Evolutionary conservation across 2,329 filamentous ascomycete species (phyloP), one percentile per base, ranked within the genome.

Genomic region (Chrysosporium queenslandicum): DNA sequence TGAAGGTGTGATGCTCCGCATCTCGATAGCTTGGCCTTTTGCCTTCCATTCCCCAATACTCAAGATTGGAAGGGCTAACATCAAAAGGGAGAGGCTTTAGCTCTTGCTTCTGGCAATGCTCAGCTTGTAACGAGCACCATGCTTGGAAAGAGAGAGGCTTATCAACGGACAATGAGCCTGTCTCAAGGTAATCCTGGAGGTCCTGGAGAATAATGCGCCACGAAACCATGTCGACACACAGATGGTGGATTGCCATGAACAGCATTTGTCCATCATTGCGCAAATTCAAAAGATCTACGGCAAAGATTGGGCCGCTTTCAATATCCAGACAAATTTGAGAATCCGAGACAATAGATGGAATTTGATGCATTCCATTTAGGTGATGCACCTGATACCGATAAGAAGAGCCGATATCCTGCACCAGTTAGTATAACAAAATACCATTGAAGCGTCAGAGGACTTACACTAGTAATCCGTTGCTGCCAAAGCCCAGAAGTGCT

Each of bases 141-240:
- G 58, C 59, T 43, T 69, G 66, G 62, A 71, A 71, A 14, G 68
- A 65, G 1, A 71, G 53, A 2, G 66, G 61, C 45, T 66, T 67
- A 4, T 67, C 66, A 12, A 56, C 54, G 14, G 63, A 57, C 2
- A 69, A 52, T 8, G 64, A 63, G 2, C 66, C 64, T 3, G 61
- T 59, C 11, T 68, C 59, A 23, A 71, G 57, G 14, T 52, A 34
- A 7, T 56, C 56, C 20, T 58, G 45, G n/a, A 58, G 32, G 25
- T 58, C 56, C 21, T 58, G 52, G 14, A 58, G 46, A 29, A 58
- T 56, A 18, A 58, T 58, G 6, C 53, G 52, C 56, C 56, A 58
- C 18, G 55, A 58, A 7, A 58, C 56, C 49, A 58, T 55, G 36
- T 58, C 54, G 16, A 58, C 43, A 18, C 68, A 64, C 6, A 67